These are phyloP conservation scores for Colletotrichum chrysophilum DNA, from an alignment of 2,329 filamentous ascomycete species.

Conservation along the genomic window DNA sequence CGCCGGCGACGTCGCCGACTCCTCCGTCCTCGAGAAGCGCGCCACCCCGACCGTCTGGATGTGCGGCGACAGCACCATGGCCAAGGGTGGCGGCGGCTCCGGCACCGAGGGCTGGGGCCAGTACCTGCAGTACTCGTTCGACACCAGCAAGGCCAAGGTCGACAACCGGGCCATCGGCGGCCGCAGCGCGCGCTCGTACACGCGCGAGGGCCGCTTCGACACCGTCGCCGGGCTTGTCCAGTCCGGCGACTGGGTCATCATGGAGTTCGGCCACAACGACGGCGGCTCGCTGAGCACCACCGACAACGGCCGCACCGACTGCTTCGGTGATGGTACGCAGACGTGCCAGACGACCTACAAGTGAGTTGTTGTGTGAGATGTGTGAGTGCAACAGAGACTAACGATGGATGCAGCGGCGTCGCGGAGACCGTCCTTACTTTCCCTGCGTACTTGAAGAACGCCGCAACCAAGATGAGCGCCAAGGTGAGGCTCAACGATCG, in stretches of 20 bases:
- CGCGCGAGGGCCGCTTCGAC: slow-evolving; percentile 68
- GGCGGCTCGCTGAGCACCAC: slow-evolving; percentile 58
- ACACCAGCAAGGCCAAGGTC: slow-evolving; percentile 43
- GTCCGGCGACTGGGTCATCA: slow-evolving; percentile 69
- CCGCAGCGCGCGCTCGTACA: slow-evolving; percentile 70
- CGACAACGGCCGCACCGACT: slow-evolving; percentile 69
- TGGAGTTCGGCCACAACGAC: slow-evolving; percentile 78
- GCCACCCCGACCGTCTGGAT: slow-evolving; percentile 51
- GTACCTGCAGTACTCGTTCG: slow-evolving; percentile 56
- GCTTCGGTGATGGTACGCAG: slow-evolving; percentile 57
- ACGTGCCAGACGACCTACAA: slow-evolving; percentile 59
- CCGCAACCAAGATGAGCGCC: slow-evolving; percentile 54
- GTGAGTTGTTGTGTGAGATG: slow-evolving; percentile 11
- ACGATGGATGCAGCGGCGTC: slow-evolving; percentile 34
- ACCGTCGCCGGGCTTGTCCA: slow-evolving; percentile 57
- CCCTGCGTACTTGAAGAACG: slow-evolving; percentile 63
- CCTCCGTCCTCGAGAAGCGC: slow-evolving; percentile 9
- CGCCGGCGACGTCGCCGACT: slow-evolving; percentile 15
- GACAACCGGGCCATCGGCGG: slow-evolving; percentile 69
- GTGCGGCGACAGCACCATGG: slow-evolving; percentile 69
- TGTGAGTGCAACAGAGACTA: slow-evolving; percentile 21
- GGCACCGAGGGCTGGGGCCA: slow-evolving; percentile 65
- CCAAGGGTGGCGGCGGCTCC: slow-evolving; percentile 46
- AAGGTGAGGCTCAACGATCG: slow-evolving; percentile 36
- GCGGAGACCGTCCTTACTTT: slow-evolving; percentile 65